Evolutionary conservation across 2,329 filamentous ascomycete species (phyloP).

Genomic region (Fusarium poae): DNA sequence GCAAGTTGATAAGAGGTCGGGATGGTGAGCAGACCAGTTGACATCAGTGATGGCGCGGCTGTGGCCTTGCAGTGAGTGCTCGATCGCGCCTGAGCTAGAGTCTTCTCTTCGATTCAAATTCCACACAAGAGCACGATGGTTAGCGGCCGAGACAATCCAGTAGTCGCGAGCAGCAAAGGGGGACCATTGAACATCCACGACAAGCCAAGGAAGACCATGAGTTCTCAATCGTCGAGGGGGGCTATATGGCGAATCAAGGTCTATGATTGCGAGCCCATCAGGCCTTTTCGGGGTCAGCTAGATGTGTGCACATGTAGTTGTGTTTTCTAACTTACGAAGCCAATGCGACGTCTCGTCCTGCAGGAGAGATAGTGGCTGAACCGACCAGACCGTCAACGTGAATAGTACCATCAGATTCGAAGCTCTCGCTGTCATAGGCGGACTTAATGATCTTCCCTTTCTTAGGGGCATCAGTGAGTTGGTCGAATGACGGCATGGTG

Average conservation of each 20-base stretch:
- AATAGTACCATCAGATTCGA: constrained; percentile 86
- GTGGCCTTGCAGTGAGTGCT: constrained; percentile 86
- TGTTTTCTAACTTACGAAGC: constrained; percentile 71
- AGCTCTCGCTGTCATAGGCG: constrained; percentile 87
- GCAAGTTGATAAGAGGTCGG: constrained; percentile 89
- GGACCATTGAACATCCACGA: constrained; percentile 97
- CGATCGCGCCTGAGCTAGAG: constrained; percentile 77
- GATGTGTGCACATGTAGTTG: constrained; percentile 10
- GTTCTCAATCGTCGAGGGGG: constrained; percentile 84
- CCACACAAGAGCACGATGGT: constrained; percentile 94
- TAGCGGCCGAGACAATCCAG: constrained; percentile 94
- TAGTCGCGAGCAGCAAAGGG: constrained; percentile 90
- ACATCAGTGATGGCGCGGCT: constrained; percentile 94
- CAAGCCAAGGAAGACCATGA: constrained; percentile 91
- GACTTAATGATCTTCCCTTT: constrained; percentile 73
- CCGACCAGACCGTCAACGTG: constrained; percentile 85
- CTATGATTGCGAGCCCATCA: constrained; percentile 90
- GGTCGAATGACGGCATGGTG: constrained; percentile 65
- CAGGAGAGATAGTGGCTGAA: constrained; percentile 92
- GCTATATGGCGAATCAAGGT: constrained; percentile 89
- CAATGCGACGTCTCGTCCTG: constrained; percentile 88
- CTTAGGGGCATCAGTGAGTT: constrained; percentile 60
- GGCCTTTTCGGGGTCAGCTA: constrained; percentile 62
- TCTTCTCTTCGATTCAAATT: constrained; percentile 86
- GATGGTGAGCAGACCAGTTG: constrained; percentile 94